A percentile compares a stretch with the other conserved stretches of the same genome.
These are phyloP conservation scores for Lachnellula occidentalis DNA, from an alignment of 2,329 filamentous ascomycete species.

Conservation along the genomic window DNA sequence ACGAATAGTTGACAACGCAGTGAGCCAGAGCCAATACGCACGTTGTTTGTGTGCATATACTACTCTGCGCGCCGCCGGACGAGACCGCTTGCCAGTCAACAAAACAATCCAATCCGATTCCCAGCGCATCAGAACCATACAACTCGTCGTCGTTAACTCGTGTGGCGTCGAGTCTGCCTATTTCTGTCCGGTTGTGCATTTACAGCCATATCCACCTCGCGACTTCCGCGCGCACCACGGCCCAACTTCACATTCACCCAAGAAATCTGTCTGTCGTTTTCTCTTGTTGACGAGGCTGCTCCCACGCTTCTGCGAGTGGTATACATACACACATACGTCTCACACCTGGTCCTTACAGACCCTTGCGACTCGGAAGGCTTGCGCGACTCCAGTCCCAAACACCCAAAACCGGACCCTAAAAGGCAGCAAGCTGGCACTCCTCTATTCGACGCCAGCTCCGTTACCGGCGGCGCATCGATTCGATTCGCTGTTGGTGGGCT, in stretches of 20 bases:
- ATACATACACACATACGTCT: too few relatives aligned
- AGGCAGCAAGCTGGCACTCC: slow-evolving; percentile 56
- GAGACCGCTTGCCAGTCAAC: slow-evolving; percentile 4
- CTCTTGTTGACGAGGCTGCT: background rate
- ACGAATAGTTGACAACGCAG: slow-evolving; percentile 24
- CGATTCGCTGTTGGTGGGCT: slow-evolving; percentile 52
- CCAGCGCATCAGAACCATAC: slow-evolving; percentile 47
- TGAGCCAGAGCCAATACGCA: slow-evolving; percentile 21
- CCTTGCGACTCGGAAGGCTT: too few relatives aligned
- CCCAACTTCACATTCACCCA: background rate
- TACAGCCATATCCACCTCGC: background rate
- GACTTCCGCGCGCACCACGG: background rate
- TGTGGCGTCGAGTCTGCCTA: slow-evolving; percentile 31
- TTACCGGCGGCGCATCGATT: slow-evolving; percentile 61
- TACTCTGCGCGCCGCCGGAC: slow-evolving; percentile 14
- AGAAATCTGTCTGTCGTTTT: background rate
- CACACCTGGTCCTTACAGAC: too few relatives aligned
- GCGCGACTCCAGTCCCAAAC: background rate
- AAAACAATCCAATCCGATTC: slow-evolving; percentile 61
- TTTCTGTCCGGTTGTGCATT: background rate
- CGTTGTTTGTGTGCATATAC: slow-evolving; percentile 14
- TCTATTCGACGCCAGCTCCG: slow-evolving; percentile 55
- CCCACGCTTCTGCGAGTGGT: too few relatives aligned
- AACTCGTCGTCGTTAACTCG: slow-evolving; percentile 70
- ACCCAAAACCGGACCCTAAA: background rate